A percentile compares a stretch with the other conserved stretches of the same genome.
Conservation (phyloP, 2,329 filamentous ascomycete species). For the Fusarium xyrophilum region DNA sequence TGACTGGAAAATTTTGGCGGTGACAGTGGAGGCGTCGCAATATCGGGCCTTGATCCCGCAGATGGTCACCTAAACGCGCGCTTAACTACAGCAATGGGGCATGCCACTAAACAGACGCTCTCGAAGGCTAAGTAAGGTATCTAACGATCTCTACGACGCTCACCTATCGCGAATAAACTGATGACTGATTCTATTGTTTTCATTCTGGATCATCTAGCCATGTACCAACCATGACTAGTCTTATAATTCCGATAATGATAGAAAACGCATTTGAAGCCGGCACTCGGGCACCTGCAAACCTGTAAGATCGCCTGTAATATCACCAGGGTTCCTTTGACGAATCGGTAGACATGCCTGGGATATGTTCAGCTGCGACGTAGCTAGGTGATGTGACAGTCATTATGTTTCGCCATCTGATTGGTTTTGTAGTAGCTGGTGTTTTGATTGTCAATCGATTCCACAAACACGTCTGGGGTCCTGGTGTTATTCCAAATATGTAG, state of each 20-base stretch:
- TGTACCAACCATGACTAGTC: neutral
- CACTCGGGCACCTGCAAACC: conserved; percentile 22
- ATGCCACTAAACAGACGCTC: neutral
- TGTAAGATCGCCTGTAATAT: conserved; percentile 21
- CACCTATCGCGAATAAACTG: neutral
- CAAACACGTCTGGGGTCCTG: neutral
- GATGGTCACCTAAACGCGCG: conserved; percentile 39
- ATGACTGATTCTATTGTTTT: neutral
- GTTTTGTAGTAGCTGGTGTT: neutral
- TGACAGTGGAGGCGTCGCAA: conserved; percentile 39
- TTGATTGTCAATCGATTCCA: conserved; percentile 2
- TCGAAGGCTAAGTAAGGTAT: neutral
- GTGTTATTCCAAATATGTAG: neutral
- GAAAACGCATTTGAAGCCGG: conserved; percentile 1
- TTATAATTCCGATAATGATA: neutral
- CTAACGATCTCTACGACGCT: neutral
- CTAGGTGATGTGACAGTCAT: conserved; percentile 20
- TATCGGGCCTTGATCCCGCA: conserved; percentile 19
- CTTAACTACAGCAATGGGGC: conserved; percentile 30
- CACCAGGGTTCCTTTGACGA: conserved; percentile 26
- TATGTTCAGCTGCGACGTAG: conserved; percentile 21
- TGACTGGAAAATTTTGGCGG: conserved; percentile 40
- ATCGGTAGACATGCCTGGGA: conserved; percentile 22
- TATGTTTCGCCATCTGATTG: conserved; percentile 17
- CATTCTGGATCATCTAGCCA: neutral